These are phyloP conservation scores for Apiospora koreana DNA, from an alignment of 2,329 filamentous ascomycete species.

Conservation along the genomic window DNA sequence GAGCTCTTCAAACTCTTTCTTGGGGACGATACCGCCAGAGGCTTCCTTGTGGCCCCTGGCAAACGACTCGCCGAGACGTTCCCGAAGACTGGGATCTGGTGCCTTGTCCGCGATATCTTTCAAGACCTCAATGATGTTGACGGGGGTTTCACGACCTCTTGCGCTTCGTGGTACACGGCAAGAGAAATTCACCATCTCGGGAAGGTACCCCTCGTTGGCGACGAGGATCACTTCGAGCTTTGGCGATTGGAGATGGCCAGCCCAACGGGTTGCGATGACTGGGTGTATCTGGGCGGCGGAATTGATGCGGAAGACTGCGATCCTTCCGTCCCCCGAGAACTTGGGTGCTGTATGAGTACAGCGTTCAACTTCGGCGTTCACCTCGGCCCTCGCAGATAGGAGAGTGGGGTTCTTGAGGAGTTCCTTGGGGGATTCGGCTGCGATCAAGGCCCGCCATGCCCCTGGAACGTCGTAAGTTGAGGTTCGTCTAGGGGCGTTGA, in stretches of 20 bases:
- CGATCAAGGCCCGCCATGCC: slow-evolving; percentile 60
- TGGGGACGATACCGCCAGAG: slow-evolving; percentile 63
- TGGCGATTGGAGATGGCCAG: slow-evolving; percentile 58
- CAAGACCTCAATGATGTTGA: slow-evolving; percentile 64
- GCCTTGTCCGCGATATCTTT: slow-evolving; percentile 49
- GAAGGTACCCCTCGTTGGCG: slow-evolving; percentile 66
- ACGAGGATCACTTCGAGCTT: slow-evolving; percentile 65
- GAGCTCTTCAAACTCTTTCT: slow-evolving; percentile 65
- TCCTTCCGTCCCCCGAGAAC: slow-evolving; percentile 62
- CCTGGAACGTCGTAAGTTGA: slow-evolving; percentile 59
- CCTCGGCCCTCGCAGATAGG: slow-evolving; percentile 55
- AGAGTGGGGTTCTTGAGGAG: slow-evolving; percentile 52
- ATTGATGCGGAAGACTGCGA: slow-evolving; percentile 64
- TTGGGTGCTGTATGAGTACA: slow-evolving; percentile 63
- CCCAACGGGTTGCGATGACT: slow-evolving; percentile 68
- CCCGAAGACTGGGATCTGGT: slow-evolving; percentile 38
- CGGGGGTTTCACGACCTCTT: slow-evolving; percentile 51
- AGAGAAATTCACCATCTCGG: slow-evolving; percentile 66
- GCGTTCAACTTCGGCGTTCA: slow-evolving; percentile 61
- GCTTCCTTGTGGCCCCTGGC: slow-evolving; percentile 69
- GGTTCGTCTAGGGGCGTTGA: slow-evolving; percentile 67
- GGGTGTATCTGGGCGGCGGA: slow-evolving; percentile 65
- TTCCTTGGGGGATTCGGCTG: slow-evolving; percentile 50
- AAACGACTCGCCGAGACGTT: slow-evolving; percentile 62
- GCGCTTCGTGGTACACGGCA: slow-evolving; percentile 63